Evolutionary conservation across 2,329 filamentous ascomycete genomes (phyloP), one percentile per base, ranked within the genome.

Genomic region (Lachnum nothofagi): DNA sequence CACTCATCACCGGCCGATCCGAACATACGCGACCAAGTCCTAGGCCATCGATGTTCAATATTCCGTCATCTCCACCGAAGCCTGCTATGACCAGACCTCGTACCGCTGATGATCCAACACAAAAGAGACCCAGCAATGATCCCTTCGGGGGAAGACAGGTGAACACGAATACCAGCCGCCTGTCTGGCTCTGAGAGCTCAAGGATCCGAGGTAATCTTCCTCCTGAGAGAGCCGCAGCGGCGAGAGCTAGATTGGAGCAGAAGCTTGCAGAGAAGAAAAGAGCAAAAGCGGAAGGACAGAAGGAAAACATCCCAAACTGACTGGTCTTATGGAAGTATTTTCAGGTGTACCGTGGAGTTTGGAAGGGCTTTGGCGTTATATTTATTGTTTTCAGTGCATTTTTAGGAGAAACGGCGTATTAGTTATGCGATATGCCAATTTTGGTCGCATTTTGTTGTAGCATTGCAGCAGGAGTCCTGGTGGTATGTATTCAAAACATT

Each of bases 181-280:
- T 54, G 12, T 48, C 54, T 14, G 57, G 52, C 42, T 44, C 53
- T 38, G 55, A 58, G 7, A 44, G 45, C 5, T 56, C 60, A 8
- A 57, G 52, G 42, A 38, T 42, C 7, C 60, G 56, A 33, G 44
- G 38, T 25, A 49, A 50, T 7, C 52, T 67, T 12, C 60, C 62
- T 23, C 64, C 65, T 23, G 65, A 65, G 19, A 60, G 65, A 46
- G 57, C 56, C 34, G 65, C 64, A 24, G 65, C 65, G 27, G 65
- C 65, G 8, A 64, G 58, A 46, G 64, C 64, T 31, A 57, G 65
- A 42, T 48, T 66, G 6, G 60, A 65, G 42, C 54, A 58, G 45
- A 65, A 64, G 39, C 55, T 55, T 39, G 60, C 61, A 6, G 61
- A 63, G 33, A 65, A 64, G 51, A 60, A 44, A 38, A 57, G 48